Base-by-base conservation (phyloP, 257 asterid species). In the Solanum clarkiae region DNA sequence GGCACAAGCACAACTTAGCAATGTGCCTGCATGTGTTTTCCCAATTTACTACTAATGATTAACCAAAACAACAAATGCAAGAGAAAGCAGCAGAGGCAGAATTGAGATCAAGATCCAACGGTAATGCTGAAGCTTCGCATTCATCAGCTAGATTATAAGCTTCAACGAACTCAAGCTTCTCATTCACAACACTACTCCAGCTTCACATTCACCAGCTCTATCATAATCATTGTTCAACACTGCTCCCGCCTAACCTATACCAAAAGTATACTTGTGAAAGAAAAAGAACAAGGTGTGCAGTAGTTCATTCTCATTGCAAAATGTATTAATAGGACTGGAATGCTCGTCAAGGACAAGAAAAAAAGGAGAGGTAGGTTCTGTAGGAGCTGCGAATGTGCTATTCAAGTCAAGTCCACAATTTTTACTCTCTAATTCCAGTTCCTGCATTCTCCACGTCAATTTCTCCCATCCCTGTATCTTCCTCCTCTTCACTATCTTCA, bases 401-500 rank as follows among this genome's bases (percentile, higher is more conserved):
- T 79, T 65, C 83, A 53, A 53, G 65, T 77, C n/a, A 53, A 53
- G 65, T 77, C n/a, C 13, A 10, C 83, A 79, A 8, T 26, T 51
- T 63, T 87, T 85, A 90, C 2, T 87, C 93, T 16, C 94, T 85
- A 42, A 94, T 84, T 22, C 88, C 91, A 24, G 72, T 54, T 80
- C 89, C 90, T 0, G 97, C 60, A 80, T 90, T 95, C 75, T 94
- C 95, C 60, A 94, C 75, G 71, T 94, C 98, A 51, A 94, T 80
- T 16, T 95, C 97, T 80, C 99, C 99, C 99, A 96, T 94, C 53
- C 99, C 99, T 6, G 98, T 94, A 85, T 96, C 99, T 88, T 96
- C 99, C 86, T 96, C 98, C 90, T 90, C 98, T 88, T 95, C 98
- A 45, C 97, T 95, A 85, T 86, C 95, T 86, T 95, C 99, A 55